Evolutionary conservation across 768 basidiomycete species (phyloP).

Genomic region (Guyanaporus albipodus): DNA sequence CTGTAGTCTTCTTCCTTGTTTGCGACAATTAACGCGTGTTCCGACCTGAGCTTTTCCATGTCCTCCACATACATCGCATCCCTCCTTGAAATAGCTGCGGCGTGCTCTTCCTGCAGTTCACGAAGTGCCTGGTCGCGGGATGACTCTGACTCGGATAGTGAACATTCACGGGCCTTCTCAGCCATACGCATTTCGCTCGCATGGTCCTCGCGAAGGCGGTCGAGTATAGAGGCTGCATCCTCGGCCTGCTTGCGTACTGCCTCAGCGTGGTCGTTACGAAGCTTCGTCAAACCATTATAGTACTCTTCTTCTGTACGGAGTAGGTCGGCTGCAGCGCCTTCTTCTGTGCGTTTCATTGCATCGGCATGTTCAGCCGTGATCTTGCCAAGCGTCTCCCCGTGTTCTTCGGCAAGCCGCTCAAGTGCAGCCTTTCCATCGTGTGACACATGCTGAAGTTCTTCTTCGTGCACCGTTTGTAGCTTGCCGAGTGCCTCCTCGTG

Average conservation of each 20-base stretch:
- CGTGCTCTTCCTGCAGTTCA: constrained; percentile 70
- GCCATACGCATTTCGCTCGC: constrained; percentile 65
- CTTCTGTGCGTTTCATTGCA: constrained; percentile 56
- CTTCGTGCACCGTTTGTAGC: constrained; percentile 51
- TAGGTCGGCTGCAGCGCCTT: constrained; percentile 50
- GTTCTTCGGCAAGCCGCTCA: constrained; percentile 46
- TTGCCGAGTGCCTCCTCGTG: constrained; percentile 60
- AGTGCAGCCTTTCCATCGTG: constrained; percentile 53
- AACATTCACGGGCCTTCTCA: constrained; percentile 72
- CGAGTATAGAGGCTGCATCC: constrained; percentile 59
- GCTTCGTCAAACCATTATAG: constrained; percentile 73
- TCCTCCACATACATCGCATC: constrained; percentile 64
- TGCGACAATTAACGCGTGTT: constrained; percentile 52
- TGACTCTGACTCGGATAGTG: constrained; percentile 70
- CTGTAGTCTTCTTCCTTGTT: constrained; percentile 61
- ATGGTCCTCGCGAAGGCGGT: constrained; percentile 74
- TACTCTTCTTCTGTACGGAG: constrained; percentile 77
- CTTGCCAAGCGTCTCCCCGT: constrained; percentile 49
- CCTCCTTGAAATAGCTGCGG: constrained; percentile 59
- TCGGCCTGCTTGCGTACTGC: constrained; percentile 57
- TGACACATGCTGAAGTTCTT: constrained; percentile 48
- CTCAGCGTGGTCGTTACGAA: constrained; percentile 68
- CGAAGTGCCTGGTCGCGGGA: constrained; percentile 58
- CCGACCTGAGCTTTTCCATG: constrained; percentile 58
- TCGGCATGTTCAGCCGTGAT: constrained; percentile 52